These are phyloP conservation scores for Clonostachys sp. DNA, from an alignment of 2,329 filamentous ascomycete genomes.

Conservation along the genomic window DNA sequence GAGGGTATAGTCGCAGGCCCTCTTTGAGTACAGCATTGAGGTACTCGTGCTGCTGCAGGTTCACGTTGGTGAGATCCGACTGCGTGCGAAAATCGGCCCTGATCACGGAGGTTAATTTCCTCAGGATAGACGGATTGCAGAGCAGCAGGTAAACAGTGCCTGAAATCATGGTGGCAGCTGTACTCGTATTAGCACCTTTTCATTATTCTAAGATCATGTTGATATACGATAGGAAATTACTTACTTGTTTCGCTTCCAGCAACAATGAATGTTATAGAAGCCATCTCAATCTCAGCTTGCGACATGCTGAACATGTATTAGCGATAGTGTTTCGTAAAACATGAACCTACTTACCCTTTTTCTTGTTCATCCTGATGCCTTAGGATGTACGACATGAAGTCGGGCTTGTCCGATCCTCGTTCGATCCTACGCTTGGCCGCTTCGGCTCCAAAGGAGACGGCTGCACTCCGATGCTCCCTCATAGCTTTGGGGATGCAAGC, in stretches of 20 bases:
- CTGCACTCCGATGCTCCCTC: not conserved
- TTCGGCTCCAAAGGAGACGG: not conserved
- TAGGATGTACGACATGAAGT: not conserved
- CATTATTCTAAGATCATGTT: too few species aligned
- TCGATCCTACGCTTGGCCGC: not conserved
- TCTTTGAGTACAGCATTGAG: not conserved
- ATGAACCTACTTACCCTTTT: not conserved
- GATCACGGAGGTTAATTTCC: not conserved
- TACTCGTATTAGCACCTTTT: too few species aligned
- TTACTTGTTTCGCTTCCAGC: not conserved
- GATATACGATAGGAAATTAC: not conserved
- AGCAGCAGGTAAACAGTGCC: not conserved
- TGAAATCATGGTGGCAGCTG: not conserved
- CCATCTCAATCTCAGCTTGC: not conserved
- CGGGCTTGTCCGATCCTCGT: not conserved
- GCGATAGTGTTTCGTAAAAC: not conserved
- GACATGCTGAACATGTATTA: not conserved
- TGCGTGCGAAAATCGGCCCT: not conserved
- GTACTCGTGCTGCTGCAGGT: not conserved
- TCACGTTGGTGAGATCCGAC: not conserved
- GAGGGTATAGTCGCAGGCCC: not conserved
- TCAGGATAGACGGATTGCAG: not conserved
- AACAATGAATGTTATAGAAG: not conserved
- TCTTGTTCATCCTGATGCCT: not conserved
- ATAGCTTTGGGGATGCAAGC: not conserved